Evolutionary conservation across 2,329 filamentous ascomycete species (phyloP), one percentile per base, ranked within the genome.

Genomic region (Phialophora macrospora): DNA sequence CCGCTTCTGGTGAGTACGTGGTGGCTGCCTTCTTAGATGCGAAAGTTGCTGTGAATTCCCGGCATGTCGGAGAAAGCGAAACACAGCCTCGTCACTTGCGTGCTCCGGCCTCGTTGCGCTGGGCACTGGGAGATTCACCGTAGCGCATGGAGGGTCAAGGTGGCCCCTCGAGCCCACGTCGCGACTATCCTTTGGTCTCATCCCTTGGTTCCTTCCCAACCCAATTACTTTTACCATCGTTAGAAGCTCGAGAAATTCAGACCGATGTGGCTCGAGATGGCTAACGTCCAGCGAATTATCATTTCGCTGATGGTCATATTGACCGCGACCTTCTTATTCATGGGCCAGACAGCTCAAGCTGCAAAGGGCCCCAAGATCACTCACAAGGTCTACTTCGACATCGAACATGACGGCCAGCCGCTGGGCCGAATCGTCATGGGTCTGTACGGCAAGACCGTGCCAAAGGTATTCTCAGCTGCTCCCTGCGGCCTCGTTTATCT

Each of bases 291-390:
- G 80, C 85, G 89, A 74, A 78, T 93, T 72, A 77, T 92, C 76
- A 83, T 90, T 77, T 88, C 90, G 75, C 83, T 89, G 74, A 84
- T 92, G 77, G 84, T 96, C 76, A 86, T 97, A 75, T 78, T 96
- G 74, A 88, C 91, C 74, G 83, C 93, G 74, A 84, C 85, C 72
- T 83, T 94, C 77, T 81, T 93, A 72, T 87, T 92, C 82, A 88
- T 96, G 77, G 85, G 90, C 72, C 89, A 92, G 80, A 85, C 87
- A 38, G 88, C 86, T 66, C 87, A 90, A 73, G 90, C 91, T 62
- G 83, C 83, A 72, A 92, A 94, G 83, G 94, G 95, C 55, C 94
- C 92, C 70, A 96, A 95, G 88, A 94, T 97, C 83, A 97, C 93
- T 74, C 85, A 91, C 85, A 97, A 83, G 85, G 86, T 89, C 74